Percentiles rank a stretch among this genome's conserved stretches.
phyloP scores from a whole-genome alignment of 352 stramenopile species.

The Phytophthora ohioensis region DNA sequence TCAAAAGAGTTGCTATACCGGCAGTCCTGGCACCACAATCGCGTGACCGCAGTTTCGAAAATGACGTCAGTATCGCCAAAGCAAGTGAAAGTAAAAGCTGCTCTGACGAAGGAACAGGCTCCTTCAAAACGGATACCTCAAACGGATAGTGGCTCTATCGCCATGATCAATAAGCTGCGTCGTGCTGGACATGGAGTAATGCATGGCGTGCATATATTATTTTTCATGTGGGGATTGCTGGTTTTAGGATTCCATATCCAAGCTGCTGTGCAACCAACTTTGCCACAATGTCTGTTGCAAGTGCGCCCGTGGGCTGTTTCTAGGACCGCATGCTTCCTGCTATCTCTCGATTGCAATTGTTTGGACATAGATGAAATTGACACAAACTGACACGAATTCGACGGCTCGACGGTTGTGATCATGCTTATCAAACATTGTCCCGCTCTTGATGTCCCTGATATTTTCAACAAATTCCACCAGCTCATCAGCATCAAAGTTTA shows the following conservation, averaged over 20 bases:
- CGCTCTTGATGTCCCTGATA: background rate
- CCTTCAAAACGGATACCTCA: no score
- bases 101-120: no score
- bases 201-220: background rate
- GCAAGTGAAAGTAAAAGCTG: conserved; percentile 5
- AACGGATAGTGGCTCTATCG: background rate
- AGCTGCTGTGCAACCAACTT: no score
- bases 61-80: background rate
- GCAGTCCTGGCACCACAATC: no score
- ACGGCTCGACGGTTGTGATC: conserved; percentile 26
- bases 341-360: no score
- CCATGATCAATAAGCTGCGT: background rate
- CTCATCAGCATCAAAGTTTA: background rate
- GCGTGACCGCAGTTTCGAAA: no score
- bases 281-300: no score
- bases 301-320: no score
- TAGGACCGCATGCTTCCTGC: no score
- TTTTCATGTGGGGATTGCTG: conserved; percentile 13
- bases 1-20: conserved; percentile 24
- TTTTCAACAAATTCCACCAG: conserved; percentile 6
- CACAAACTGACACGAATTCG: conserved; percentile 28
- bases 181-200: background rate
- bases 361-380: background rate
- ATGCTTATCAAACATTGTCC: conserved; percentile 45
- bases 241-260: background rate